These are phyloP conservation scores for Irpex sp. DNA, from an alignment of 1,284 basidiomycete species.

Conservation along the genomic window DNA sequence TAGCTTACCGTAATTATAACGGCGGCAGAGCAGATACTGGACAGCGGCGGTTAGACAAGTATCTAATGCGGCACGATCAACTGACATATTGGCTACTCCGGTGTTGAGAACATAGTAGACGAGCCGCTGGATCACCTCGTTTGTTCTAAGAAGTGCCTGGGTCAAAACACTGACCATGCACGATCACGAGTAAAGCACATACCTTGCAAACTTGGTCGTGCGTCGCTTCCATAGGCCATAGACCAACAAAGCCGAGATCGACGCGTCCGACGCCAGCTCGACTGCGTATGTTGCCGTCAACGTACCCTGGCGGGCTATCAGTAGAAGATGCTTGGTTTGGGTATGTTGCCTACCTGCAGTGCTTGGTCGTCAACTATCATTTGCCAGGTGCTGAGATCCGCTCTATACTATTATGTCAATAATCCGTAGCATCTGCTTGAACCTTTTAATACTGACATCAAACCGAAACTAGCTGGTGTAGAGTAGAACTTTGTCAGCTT, in stretches of 20 bases:
- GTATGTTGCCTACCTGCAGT: not conserved
- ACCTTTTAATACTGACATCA: not conserved
- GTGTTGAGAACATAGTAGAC: not conserved
- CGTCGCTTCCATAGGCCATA: not conserved
- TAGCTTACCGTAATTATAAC: not conserved
- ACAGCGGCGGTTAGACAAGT: not conserved
- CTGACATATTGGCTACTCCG: not conserved
- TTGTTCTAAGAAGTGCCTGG: not conserved
- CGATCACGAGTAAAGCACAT: not conserved
- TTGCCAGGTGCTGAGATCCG: not conserved
- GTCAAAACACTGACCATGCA: not conserved
- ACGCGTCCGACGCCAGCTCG: not conserved
- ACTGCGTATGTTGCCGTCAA: not conserved
- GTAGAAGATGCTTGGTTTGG: not conserved
- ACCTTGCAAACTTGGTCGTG: not conserved
- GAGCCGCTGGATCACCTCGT: not conserved
- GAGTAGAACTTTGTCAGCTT: not conserved
- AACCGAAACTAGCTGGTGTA: not conserved
- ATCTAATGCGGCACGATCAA: not conserved
- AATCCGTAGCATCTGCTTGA: not conserved
- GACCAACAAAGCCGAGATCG: not conserved
- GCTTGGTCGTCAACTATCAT: not conserved
- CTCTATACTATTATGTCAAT: not conserved
- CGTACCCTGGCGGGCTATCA: not conserved
- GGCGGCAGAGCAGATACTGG: not conserved